Base-by-base conservation (phyloP, 352 stramenopile species). In the Phytopythium oedochilum region DNA sequence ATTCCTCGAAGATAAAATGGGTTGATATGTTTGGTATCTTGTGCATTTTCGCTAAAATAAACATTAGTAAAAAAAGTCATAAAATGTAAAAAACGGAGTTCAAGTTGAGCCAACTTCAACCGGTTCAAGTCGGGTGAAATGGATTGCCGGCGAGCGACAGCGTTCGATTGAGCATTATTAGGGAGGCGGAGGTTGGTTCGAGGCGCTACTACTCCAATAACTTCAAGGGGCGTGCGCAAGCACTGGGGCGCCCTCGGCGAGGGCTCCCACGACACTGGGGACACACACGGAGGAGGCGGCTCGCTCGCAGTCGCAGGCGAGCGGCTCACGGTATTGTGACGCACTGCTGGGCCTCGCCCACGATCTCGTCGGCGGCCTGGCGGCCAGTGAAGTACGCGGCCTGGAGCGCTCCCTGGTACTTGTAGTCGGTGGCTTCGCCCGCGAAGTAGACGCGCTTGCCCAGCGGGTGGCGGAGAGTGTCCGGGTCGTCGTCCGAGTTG, bases 391-490 rank as follows among this genome's bases (percentile, higher is more conserved):
- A 54, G 42, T 86, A 86, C 22, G 82, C 82, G 7, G 77, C 79
- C 40, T 87, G 77, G 15, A 88, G 62, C 4, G 77, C 78, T 3
- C 75, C 75, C 48, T 88, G 82, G 53, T 88, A 86, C 47, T 80
- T 71, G 61, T 87, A 78, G 42, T 74, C 73, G 10, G 78, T 92
- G 15, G 78, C 79, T 43, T 92, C 82, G 12, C 82, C 82, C 1
- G 77, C 77, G 35, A 92, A 92, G 32, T 83, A 57, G 48, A 92
- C 59, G 18, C 69, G 69, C 10, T 59, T 68, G 1, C 45, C 64
- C 1, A 88, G 59, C 0, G 68, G 57, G 32, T 76, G 57, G 5
- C 75, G 63, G 12, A 92, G 45, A 9, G 70, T 52, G 31, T 80
- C 72, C 20, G 83, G 83, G 45, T 89, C 82, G 3, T 81, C 59